Conservation (phyloP, 2,329 filamentous ascomycete species). For the Ophiostoma angusticollis region DNA sequence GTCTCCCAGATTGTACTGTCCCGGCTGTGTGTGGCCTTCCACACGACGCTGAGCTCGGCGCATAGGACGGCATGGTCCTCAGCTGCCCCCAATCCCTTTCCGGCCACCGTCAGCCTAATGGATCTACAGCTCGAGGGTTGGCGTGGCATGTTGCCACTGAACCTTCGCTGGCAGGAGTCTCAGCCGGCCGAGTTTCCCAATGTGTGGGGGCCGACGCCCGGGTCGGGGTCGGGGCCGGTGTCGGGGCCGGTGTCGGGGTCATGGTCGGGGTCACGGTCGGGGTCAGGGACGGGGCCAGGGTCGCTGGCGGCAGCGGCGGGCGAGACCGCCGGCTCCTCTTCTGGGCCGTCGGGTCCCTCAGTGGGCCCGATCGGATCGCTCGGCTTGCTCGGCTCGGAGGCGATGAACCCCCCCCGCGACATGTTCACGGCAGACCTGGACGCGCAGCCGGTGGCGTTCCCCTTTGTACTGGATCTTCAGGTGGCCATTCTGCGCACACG, state of each 20-base stretch:
- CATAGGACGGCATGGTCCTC: neutral
- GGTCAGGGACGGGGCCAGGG: conserved; percentile 4
- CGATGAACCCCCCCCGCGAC: conserved; percentile 12
- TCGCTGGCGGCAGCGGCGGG: too few species aligned
- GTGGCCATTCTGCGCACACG: conserved; percentile 43
- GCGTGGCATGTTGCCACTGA: conserved; percentile 40
- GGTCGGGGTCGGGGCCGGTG: neutral
- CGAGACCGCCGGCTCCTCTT: too few species aligned
- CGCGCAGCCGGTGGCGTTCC: conserved; percentile 30
- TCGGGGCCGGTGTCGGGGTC: neutral
- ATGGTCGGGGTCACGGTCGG: too few species aligned
- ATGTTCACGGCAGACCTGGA: conserved; percentile 37
- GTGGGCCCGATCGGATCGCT: too few species aligned
- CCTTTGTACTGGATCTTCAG: conserved; percentile 42
- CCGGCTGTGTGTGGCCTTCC: conserved; percentile 38
- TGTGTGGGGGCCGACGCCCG: conserved; percentile 9
- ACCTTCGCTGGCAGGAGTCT: conserved; percentile 45
- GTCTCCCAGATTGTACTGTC: conserved; percentile 46
- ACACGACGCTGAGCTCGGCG: conserved; percentile 30
- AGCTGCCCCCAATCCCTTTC: conserved; percentile 1
- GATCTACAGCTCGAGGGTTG: conserved; percentile 43
- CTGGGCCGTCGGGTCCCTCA: too few species aligned
- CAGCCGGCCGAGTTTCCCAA: conserved; percentile 31
- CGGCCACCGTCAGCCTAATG: conserved; percentile 36
- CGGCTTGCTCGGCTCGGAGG: too few species aligned